A percentile compares a stretch with the other conserved stretches of the same genome.
Conservation (phyloP, 1,139 yeast species). For the Pneumocystis oryctolagi region DNA sequence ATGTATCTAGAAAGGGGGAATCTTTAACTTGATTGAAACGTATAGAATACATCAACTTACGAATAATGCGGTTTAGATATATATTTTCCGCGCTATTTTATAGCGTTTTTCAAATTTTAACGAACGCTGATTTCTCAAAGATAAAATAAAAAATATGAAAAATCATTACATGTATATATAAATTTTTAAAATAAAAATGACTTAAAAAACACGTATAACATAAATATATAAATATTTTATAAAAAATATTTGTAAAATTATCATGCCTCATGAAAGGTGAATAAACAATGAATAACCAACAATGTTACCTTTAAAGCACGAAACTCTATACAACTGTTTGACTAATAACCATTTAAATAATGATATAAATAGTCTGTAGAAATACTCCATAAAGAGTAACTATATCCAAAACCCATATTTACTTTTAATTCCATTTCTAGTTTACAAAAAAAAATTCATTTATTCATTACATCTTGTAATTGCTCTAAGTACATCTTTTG, state of each 20-base stretch:
- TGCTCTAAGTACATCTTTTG: slow-evolving; percentile 13
- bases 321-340: neutral
- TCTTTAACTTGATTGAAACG: neutral
- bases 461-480: slow-evolving; percentile 10
- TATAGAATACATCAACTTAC: neutral
- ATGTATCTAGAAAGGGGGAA: neutral
- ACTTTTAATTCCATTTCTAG: neutral
- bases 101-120: neutral
- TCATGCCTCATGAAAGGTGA: neutral
- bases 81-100: neutral
- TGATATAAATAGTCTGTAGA: neutral
- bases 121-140: neutral
- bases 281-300: neutral
- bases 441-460: neutral
- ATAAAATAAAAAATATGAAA: neutral
- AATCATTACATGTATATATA: neutral
- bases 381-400: neutral
- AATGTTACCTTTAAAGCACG: neutral
- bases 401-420: neutral
- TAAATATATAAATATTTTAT: neutral
- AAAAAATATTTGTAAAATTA: neutral
- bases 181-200: neutral
- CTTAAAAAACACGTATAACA: neutral
- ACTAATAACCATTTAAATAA: neutral
- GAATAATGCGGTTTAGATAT: neutral